A percentile compares a stretch with the other conserved stretches of the same genome.
These are phyloP conservation scores for Acidiella bohemica DNA, from an alignment of 495 filamentous ascomycete genomes.

Conservation along the genomic window DNA sequence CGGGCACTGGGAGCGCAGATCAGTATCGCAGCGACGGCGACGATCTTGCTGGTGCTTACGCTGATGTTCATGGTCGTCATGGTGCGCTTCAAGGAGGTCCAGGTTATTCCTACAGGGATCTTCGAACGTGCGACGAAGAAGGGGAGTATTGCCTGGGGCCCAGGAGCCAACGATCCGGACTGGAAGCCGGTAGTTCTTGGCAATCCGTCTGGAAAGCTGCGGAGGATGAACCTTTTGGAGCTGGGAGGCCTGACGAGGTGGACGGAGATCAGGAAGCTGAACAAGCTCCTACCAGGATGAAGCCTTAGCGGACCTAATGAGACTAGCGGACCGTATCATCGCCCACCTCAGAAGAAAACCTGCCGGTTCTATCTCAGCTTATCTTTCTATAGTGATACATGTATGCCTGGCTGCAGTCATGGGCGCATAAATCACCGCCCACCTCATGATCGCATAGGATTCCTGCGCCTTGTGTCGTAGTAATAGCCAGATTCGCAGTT, in stretches of 20 bases:
- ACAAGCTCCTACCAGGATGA: constrained; percentile 40
- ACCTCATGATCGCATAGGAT: too few relatives aligned
- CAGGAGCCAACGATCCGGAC: constrained; percentile 39
- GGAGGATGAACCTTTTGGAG: constrained; percentile 54
- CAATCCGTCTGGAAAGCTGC: constrained; percentile 49
- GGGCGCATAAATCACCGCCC: too few relatives aligned
- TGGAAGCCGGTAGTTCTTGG: constrained; percentile 56
- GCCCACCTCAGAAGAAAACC: too few relatives aligned
- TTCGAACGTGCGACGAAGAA: constrained; percentile 31
- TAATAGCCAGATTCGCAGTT: too few relatives aligned
- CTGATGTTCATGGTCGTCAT: constrained; percentile 46
- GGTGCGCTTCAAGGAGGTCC: constrained; percentile 46
- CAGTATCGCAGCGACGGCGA: constrained; percentile 50
- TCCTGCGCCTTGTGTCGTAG: too few relatives aligned
- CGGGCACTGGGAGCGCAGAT: constrained; percentile 50
- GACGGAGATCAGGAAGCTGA: constrained; percentile 57
- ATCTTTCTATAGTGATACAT: too few relatives aligned
- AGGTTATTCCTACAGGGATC: constrained; percentile 45
- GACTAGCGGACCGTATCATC: too few relatives aligned
- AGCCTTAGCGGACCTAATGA: too few relatives aligned
- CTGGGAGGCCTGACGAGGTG: constrained; percentile 49
- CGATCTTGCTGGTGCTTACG: constrained; percentile 47
- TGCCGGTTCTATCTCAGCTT: too few relatives aligned
- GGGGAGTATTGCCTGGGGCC: constrained; percentile 23
- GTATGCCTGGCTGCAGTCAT: too few relatives aligned